phyloP scores from a whole-genome alignment of 2,329 filamentous ascomycete genomes.

The Trichoderma hamatum region DNA sequence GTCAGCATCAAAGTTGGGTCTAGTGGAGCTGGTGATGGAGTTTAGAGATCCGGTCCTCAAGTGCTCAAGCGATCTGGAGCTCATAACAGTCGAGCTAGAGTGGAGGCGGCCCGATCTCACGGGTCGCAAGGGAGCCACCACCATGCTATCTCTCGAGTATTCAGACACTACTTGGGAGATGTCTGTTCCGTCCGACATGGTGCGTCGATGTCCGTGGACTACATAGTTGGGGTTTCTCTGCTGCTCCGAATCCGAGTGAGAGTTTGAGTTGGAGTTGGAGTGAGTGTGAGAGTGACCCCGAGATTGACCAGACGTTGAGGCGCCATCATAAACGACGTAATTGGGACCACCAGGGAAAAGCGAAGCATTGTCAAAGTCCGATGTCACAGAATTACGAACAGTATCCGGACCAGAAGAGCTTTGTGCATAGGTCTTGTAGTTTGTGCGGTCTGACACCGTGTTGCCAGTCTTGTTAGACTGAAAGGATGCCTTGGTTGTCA shows the following conservation, averaged over 20 bases:
- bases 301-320: slow-evolving; percentile 50
- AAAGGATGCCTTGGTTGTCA: slow-evolving; percentile 34
- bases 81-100: slow-evolving; percentile 54
- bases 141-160: slow-evolving; percentile 64
- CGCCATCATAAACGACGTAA: slow-evolving; percentile 54
- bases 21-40: slow-evolving; percentile 55
- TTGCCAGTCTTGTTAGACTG: slow-evolving; percentile 43
- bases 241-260: slow-evolving; percentile 43
- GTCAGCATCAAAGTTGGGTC: slow-evolving; percentile 51
- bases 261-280: neutral
- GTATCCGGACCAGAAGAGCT: slow-evolving; percentile 43
- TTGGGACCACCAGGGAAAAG: slow-evolving; percentile 53
- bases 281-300: slow-evolving; percentile 29
- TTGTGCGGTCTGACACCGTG: slow-evolving; percentile 54
- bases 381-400: slow-evolving; percentile 8
- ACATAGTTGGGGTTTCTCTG: slow-evolving; percentile 56
- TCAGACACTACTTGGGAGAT: slow-evolving; percentile 42
- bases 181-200: slow-evolving; percentile 46
- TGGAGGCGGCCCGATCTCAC: slow-evolving; percentile 34
- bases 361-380: slow-evolving; percentile 46
- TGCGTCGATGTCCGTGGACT: slow-evolving; percentile 51
- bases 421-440: slow-evolving; percentile 58
- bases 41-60: slow-evolving; percentile 57
- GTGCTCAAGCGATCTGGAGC: slow-evolving; percentile 56
- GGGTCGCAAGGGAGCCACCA: slow-evolving; percentile 58